phyloP scores from a whole-genome alignment of 106 monocot species.

The Allium fistulosum region DNA sequence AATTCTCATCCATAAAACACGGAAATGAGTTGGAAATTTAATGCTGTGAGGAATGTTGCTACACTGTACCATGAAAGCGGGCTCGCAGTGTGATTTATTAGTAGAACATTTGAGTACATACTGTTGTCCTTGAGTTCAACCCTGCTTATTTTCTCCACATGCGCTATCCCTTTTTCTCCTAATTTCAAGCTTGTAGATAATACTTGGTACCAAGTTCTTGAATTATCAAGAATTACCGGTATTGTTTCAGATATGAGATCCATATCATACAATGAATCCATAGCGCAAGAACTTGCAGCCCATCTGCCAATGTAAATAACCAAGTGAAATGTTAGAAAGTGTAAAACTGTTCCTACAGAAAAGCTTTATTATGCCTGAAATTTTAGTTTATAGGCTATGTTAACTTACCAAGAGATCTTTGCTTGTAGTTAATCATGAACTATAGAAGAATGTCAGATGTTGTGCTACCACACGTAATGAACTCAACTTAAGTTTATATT shows the following conservation, averaged over 20 bases:
- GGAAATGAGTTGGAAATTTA: no score
- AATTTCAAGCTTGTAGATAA: slow-evolving; percentile 64
- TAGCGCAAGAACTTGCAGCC: slow-evolving; percentile 83
- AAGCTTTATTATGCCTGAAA: no score
- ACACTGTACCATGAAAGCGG: slow-evolving; percentile 81
- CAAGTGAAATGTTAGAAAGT: no score
- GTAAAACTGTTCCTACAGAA: no score
- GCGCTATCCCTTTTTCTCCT: slow-evolving; percentile 40
- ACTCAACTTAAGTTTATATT: no score
- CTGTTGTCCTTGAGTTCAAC: slow-evolving; percentile 49
- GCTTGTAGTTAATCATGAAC: no score
- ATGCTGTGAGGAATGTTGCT: background rate
- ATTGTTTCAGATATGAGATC: slow-evolving; percentile 67
- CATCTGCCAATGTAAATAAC: slow-evolving; percentile 39
- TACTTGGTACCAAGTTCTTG: slow-evolving; percentile 68
- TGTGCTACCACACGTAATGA: no score
- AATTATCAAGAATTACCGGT: slow-evolving; percentile 84
- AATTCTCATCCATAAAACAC: slow-evolving; percentile 13
- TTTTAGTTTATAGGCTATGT: no score
- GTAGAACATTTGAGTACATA: slow-evolving; percentile 48
- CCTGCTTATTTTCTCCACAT: slow-evolving; percentile 44
- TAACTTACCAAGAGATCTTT: no score
- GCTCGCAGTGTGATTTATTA: slow-evolving; percentile 92
- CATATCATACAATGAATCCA: slow-evolving; percentile 92
- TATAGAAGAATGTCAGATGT: no score